phyloP scores from a whole-genome alignment of 305 asterid species.

The Solanum chacoense region DNA sequence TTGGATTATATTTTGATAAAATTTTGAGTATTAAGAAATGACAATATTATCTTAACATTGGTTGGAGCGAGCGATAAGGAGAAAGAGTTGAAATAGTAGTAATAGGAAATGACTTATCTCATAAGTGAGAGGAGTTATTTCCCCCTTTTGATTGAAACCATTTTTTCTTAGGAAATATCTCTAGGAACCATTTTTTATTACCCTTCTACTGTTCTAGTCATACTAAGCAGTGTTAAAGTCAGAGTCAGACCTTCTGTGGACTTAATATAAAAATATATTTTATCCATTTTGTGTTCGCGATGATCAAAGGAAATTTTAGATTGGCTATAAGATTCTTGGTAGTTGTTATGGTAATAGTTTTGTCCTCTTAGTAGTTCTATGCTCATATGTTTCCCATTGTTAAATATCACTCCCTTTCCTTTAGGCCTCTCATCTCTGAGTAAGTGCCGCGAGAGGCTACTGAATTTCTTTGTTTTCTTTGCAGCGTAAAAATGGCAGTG shows the following conservation, averaged over 20 bases:
- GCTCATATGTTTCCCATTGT: neutral
- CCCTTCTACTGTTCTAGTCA: neutral
- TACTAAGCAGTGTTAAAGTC: neutral
- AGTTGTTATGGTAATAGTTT: neutral
- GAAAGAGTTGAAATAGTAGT: neutral
- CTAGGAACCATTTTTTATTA: neutral
- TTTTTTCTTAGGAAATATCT: neutral
- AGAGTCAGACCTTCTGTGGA: neutral
- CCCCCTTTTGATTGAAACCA: neutral
- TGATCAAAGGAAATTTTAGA: neutral
- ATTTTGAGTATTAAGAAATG: neutral
- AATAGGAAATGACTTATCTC: neutral
- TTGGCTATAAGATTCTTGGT: neutral
- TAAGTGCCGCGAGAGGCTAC: neutral
- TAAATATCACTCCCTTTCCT: neutral
- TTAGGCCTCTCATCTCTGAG: neutral
- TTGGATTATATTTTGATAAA: neutral
- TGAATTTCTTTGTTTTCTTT: neutral
- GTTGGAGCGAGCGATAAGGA: neutral
- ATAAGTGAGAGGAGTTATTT: neutral
- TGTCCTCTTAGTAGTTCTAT: neutral
- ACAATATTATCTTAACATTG: neutral
- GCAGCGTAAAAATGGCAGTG: constrained; percentile 30
- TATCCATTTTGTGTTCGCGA: neutral
- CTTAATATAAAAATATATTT: neutral